These are phyloP conservation scores for Ogataea salicorniae DNA, from an alignment of 805 yeast species.

Conservation along the genomic window DNA sequence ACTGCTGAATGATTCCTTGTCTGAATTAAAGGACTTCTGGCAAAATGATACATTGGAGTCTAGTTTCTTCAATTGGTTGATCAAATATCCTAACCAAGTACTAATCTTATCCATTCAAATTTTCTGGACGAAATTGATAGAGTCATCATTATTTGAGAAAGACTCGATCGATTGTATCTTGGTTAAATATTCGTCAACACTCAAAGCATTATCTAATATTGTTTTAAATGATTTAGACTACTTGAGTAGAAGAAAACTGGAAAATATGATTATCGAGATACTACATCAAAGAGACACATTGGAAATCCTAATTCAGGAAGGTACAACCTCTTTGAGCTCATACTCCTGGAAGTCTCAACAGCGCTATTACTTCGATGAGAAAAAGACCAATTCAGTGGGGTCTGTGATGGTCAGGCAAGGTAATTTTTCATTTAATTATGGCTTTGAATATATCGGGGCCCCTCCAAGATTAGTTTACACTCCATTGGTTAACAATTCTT, in stretches of 20 bases:
- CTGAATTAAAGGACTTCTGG: conserved; percentile 14
- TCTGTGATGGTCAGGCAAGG: conserved; percentile 47
- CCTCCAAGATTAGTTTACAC: conserved; percentile 73
- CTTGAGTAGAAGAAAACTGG: conserved; percentile 41
- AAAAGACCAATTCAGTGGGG: conserved; percentile 17
- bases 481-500: conserved; percentile 61
- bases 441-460: conserved; percentile 77
- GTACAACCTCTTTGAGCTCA: background rate
- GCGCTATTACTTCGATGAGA: conserved; percentile 37
- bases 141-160: background rate
- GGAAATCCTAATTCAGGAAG: conserved; percentile 1
- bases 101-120: conserved; percentile 51
- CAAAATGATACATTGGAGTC: background rate
- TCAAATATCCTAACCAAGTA: conserved; percentile 50
- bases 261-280: conserved; percentile 60
- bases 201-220: conserved; percentile 26
- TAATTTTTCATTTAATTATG: conserved; percentile 50
- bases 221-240: conserved; percentile 26
- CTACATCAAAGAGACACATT: conserved; percentile 50
- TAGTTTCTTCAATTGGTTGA: conserved; percentile 32
- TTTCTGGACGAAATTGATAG: conserved; percentile 47
- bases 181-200: conserved; percentile 2
- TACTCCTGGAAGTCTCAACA: conserved; percentile 51
- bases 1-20: conserved; percentile 30
- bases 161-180: conserved; percentile 12